Base-by-base conservation (phyloP, 306 rosid species). In the Rosa chinensis region DNA sequence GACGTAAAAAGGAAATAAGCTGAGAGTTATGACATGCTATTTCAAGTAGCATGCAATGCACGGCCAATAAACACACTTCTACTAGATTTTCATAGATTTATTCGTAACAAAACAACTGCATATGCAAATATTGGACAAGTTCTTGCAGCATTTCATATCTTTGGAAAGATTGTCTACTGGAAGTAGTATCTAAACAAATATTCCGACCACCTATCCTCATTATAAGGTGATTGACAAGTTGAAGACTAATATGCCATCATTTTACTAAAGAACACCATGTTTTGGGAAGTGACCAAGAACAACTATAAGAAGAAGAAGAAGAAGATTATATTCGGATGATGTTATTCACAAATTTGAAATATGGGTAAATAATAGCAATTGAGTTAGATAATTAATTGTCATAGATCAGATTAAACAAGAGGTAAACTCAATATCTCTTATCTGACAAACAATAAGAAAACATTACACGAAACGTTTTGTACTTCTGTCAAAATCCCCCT, bases 11-110 rank as follows among this genome's bases (percentile, higher is more conserved):
- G 28, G 39, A 55, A 21, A 80, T 10, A 58, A 56, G 18, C 64
- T 25, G 73, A 48, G 7, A 32, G 66, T 70, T 72, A 81, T 48
- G 74, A 16, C 74, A 77, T 13, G 35, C 75, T 61, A 79, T 49
- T 56, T 58, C 72, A 68, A 50, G 74, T 23, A 73, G 59, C 49
- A 66, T 17, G 49, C 42, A 67, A 62, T 32, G 32, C 18, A 43
- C 25, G 16, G 44, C 59, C 18, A 52, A 40, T 23, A 69, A 18
- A 43, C 44, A 39, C 32, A 5, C 61, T 49, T 1, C 40, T 28
- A 11, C 43, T 21, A 2, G 39, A 61, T 20, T 61, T 32, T 76
- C 62, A 47, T 63, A 45, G 35, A 66, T 16, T 75, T 2, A 48
- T 5, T 64, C 72, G 47, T 48, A 3, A 48, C 5, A 17, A 47